Percentiles rank a stretch among this genome's conserved stretches.
These are phyloP conservation scores for Populus deltoides DNA, from an alignment of 345 rosid genomes.

Conservation along the genomic window DNA sequence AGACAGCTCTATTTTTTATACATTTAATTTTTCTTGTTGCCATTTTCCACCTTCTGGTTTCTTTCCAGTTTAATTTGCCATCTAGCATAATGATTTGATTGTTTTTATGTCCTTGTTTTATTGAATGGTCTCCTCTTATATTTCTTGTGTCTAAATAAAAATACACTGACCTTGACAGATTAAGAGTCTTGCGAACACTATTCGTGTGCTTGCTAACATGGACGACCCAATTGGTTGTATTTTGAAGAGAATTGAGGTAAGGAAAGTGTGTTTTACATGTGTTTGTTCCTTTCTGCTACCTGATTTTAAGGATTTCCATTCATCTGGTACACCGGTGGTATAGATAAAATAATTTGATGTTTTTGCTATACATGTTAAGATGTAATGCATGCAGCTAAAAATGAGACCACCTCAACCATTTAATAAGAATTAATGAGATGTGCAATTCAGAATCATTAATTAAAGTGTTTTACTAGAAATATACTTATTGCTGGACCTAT, in stretches of 20 bases:
- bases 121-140: not conserved
- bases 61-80: not conserved
- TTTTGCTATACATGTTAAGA: not conserved
- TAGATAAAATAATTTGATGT: not conserved
- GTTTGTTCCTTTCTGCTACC: not conserved
- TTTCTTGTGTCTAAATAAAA: slow-evolving; percentile 8
- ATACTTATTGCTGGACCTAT: not conserved
- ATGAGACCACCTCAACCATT: not conserved
- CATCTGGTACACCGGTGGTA: not conserved
- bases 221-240: slow-evolving; percentile 87
- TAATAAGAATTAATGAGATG: not conserved
- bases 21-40: not conserved
- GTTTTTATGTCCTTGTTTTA: not conserved
- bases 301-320: not conserved
- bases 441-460: not conserved
- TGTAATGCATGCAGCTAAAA: not conserved
- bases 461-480: not conserved
- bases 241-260: slow-evolving; percentile 87
- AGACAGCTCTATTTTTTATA: slow-evolving; percentile 7
- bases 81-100: not conserved
- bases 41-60: slow-evolving; percentile 6
- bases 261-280: slow-evolving; percentile 2
- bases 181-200: slow-evolving; percentile 63
- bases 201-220: slow-evolving; percentile 90
- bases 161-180: slow-evolving; percentile 45